These are phyloP conservation scores for Climacium dendroides DNA, from an alignment of 225 moss, liverwort and hornwort genomes.

Conservation along the genomic window DNA sequence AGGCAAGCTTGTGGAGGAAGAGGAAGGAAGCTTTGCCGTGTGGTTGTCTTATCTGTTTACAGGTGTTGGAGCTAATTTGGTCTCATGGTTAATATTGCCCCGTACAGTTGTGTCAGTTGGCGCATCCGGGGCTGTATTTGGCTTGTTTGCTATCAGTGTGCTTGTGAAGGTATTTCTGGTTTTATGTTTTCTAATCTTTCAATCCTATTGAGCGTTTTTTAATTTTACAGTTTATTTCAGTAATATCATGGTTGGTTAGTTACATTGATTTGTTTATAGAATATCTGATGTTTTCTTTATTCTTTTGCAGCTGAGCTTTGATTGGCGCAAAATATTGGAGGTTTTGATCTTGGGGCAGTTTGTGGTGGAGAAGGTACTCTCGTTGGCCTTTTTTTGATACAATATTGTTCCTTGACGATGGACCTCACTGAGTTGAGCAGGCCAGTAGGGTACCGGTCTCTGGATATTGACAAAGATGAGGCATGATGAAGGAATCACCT, in stretches of 20 bases:
- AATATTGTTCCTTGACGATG: not conserved
- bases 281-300: not conserved
- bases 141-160: conserved; percentile 93
- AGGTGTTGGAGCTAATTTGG: conserved; percentile 93
- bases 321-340: conserved; percentile 95
- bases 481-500: not conserved
- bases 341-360: conserved; percentile 98
- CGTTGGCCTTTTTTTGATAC: not conserved
- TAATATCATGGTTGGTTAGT: not conserved
- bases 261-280: not conserved
- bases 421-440: not conserved
- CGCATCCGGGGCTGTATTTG: conserved; percentile 97
- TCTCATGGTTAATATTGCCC: conserved; percentile 91
- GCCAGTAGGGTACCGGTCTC: not conserved
- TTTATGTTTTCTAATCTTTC: not conserved
- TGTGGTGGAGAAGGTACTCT: conserved; percentile 84
- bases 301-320: conserved; percentile 66
- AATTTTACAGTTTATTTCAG: not conserved
- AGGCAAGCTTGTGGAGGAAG: conserved; percentile 98
- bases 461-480: not conserved
- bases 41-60: conserved; percentile 92
- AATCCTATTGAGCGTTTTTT: not conserved
- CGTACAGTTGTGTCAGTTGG: conserved; percentile 87
- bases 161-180: conserved; percentile 67
- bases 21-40: conserved; percentile 86